Evolutionary conservation across 2,329 filamentous ascomycete species (phyloP).

Genomic region (Diaporthe velutina): DNA sequence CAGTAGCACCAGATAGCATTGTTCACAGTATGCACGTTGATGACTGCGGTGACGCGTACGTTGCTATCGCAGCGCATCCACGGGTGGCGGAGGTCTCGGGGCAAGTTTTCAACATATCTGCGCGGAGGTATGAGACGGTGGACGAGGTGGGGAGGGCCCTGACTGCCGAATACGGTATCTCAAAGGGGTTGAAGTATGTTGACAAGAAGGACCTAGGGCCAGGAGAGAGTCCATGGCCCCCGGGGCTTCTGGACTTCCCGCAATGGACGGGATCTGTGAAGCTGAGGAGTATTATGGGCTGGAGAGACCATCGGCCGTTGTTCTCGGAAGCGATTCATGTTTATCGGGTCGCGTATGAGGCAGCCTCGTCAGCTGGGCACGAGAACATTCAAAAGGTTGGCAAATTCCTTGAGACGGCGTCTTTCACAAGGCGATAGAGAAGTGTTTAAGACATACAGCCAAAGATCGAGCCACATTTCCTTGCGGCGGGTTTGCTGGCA

Average conservation of each 20-base stretch:
- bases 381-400: conserved; percentile 33
- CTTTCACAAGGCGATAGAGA: neutral
- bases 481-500: neutral
- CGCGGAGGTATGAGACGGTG: conserved; percentile 57
- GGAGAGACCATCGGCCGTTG: conserved; percentile 52
- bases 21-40: conserved; percentile 63
- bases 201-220: conserved; percentile 38
- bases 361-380: conserved; percentile 35
- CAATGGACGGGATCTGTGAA: conserved; percentile 60
- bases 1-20: conserved; percentile 52
- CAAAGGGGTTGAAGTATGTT: conserved; percentile 47
- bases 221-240: conserved; percentile 38
- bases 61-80: conserved; percentile 56
- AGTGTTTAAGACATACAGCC: neutral
- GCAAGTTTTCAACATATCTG: conserved; percentile 61
- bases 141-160: conserved; percentile 54
- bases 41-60: conserved; percentile 62
- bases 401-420: neutral
- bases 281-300: conserved; percentile 55
- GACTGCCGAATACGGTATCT: conserved; percentile 55
- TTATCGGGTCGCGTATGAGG: conserved; percentile 56
- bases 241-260: conserved; percentile 50
- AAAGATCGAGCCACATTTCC: neutral
- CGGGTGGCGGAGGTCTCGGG: conserved; percentile 50
- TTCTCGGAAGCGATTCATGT: conserved; percentile 53